Base-by-base conservation (phyloP, 2,329 filamentous ascomycete genomes). In the Triangularia verruculosa region DNA sequence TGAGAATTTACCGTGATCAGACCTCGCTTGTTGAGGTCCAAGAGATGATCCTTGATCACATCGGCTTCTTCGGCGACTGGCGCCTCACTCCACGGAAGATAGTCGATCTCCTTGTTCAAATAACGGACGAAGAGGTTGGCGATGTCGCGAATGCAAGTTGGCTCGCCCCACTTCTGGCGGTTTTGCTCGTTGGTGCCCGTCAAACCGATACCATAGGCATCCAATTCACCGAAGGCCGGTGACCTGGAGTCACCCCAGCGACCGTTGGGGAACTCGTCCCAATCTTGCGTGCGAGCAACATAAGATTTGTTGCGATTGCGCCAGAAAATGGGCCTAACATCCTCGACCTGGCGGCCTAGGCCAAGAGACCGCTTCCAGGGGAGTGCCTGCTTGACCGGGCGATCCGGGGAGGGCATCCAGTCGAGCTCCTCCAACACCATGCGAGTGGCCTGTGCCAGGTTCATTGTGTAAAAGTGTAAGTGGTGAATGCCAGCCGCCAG, bases 391-490 rank as follows among this genome's bases (percentile, higher is more conserved):
- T 94, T 92, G 59, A 93, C 82, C 3, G 93, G 92, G 28, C 89
- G 88, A 67, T 90, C 87, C 7, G 86, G 82, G 20, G 90, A 90
- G 1, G 95, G 94, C 57, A 92, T 84, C 77, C 97, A 86, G 61
- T 88, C 83, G 24, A 99, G 83, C 76, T 97, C 93, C 71, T 98
- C 93, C 13, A 99, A 84, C 24, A 99, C 88, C 89, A 97, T 93
- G 71, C 90, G 89, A 1, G 94, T 97, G 58, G 95, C 91, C 76
- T 96, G 92, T 11, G 93, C 94, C 20, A 99, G 83, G 78, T 99
- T 99, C 95, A 99, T 99, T 65, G 95, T 99, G 81, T 99, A 99
- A 78, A 99, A 99, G 78, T 99, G 95, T 68, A 99, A 78, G 74
- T 97, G 93, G 67, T 87, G 84, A 69, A 97, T 92, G 47, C 93